These are phyloP conservation scores for Penicillium hordei DNA, from an alignment of 2,329 filamentous ascomycete genomes.

Conservation along the genomic window DNA sequence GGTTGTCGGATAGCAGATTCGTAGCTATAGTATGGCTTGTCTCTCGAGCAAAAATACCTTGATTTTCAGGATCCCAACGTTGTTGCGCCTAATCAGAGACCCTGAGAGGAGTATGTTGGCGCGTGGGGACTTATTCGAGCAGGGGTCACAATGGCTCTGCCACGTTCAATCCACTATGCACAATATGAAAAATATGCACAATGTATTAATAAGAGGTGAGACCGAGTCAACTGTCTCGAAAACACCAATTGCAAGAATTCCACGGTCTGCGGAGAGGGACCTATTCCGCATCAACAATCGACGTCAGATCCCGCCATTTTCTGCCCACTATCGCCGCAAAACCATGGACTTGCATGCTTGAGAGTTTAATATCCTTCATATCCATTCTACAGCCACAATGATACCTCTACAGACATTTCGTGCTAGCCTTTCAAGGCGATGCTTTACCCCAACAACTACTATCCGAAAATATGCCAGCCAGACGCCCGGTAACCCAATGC, in stretches of 20 bases:
- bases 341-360: neutral
- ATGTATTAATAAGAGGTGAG: rapidly evolving
- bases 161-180: neutral
- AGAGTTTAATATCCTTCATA: slow-evolving; percentile 9
- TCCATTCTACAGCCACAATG: slow-evolving; percentile 14
- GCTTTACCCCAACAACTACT: slow-evolving; percentile 11
- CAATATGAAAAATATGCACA: neutral
- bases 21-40: neutral
- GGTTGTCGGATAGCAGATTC: neutral
- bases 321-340: slow-evolving; percentile 8
- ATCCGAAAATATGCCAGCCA: slow-evolving; percentile 71
- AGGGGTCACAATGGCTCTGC: neutral
- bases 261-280: slow-evolving; percentile 19
- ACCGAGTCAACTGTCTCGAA: neutral
- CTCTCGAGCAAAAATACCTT: neutral
- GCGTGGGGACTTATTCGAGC: neutral
- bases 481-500: slow-evolving; percentile 70
- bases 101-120: slow-evolving; percentile 3
- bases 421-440: slow-evolving; percentile 16
- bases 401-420: slow-evolving; percentile 21
- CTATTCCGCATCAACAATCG: slow-evolving; percentile 28
- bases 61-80: neutral
- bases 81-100: neutral
- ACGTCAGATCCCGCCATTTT: slow-evolving; percentile 26
- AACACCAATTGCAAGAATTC: slow-evolving; percentile 2